Conservation (phyloP, 2,329 filamentous ascomycete genomes). For the Pseudogymnoascus sp. region DNA sequence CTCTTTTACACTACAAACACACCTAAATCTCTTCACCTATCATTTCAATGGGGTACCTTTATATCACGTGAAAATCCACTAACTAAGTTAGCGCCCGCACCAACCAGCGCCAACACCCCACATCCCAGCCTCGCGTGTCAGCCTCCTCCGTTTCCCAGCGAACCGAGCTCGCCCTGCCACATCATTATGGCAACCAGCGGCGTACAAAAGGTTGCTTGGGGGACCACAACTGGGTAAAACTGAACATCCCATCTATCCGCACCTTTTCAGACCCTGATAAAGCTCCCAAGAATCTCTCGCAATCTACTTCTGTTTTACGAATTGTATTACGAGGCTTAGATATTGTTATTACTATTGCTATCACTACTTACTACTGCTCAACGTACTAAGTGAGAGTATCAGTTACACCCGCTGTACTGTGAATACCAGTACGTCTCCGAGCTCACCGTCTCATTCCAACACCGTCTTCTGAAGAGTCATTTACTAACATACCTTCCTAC, state of each 20-base stretch:
- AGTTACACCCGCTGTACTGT: neutral
- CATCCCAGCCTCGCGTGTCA: slow-evolving; percentile 6
- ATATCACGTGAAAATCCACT: neutral
- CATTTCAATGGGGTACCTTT: neutral
- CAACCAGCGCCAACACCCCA: neutral
- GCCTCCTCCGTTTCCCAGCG: slow-evolving; percentile 5
- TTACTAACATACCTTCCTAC: neutral
- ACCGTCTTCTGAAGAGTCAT: neutral
- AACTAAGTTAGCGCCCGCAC: neutral
- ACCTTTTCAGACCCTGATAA: slow-evolving; percentile 5
- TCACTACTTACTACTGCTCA: neutral
- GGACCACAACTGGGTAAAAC: neutral
- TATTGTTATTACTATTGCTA: neutral
- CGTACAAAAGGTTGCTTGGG: slow-evolving; percentile 7
- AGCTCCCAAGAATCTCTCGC: neutral
- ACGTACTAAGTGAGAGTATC: neutral
- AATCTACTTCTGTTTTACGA: neutral
- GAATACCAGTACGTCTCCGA: slow-evolving; percentile 1
- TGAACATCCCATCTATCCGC: slow-evolving; percentile 5
- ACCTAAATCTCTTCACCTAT: neutral
- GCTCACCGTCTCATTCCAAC: neutral
- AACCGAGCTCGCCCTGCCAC: slow-evolving; percentile 5
- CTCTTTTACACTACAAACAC: neutral
- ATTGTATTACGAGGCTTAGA: neutral
- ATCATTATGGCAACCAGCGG: neutral